These are phyloP conservation scores for Populus trichocarpa DNA, from an alignment of 441 rosid species.

Conservation along the genomic window DNA sequence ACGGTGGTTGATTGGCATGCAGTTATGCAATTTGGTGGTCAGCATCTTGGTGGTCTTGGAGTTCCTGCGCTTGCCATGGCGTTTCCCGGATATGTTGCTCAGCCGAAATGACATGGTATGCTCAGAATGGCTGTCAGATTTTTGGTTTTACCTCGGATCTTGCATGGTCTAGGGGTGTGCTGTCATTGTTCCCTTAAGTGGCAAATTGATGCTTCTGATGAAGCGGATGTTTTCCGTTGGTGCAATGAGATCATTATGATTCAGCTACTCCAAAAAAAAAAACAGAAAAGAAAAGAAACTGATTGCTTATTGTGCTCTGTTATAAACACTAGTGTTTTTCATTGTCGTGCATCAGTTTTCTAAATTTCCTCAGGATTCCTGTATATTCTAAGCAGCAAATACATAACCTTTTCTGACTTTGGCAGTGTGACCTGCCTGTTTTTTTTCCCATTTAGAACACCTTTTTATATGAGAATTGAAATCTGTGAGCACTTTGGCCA, in stretches of 20 bases:
- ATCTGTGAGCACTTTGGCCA: background rate
- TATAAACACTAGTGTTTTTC: background rate
- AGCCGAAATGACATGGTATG: constrained; percentile 96
- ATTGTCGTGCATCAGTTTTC: background rate
- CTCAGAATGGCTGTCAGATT: constrained; percentile 3
- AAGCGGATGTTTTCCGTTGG: background rate
- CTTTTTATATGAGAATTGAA: too few relatives aligned
- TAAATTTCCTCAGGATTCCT: too few relatives aligned
- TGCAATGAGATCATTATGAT: background rate
- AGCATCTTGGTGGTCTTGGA: constrained; percentile 87
- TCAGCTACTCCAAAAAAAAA: background rate
- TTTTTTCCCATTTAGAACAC: background rate
- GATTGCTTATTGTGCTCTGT: background rate
- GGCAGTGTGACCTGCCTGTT: background rate
- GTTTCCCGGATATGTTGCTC: constrained; percentile 92
- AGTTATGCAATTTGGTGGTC: constrained; percentile 90
- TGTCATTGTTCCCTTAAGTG: background rate
- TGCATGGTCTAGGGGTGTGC: background rate
- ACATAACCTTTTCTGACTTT: background rate
- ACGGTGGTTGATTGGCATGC: constrained; percentile 21
- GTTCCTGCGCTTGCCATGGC: constrained; percentile 97
- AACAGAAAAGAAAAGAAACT: too few relatives aligned
- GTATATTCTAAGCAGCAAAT: background rate
- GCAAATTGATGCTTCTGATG: background rate
- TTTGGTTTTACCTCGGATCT: background rate